phyloP scores from a whole-genome alignment of 208 protist genomes.

The Leishmania major region DNA sequence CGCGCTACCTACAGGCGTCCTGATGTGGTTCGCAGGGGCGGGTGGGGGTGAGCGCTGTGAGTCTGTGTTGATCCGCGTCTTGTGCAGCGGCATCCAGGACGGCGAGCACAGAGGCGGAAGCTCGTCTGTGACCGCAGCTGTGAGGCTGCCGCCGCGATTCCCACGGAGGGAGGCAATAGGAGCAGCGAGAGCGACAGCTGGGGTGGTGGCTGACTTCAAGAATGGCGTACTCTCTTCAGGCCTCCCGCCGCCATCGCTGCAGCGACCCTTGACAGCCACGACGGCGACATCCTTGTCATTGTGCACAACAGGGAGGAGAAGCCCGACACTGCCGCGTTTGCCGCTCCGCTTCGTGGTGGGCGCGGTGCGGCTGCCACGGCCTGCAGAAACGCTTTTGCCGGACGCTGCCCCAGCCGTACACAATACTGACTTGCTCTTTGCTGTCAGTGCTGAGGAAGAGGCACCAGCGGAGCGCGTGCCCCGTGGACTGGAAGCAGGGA shows the following conservation, averaged over 20 bases:
- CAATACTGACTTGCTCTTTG: background rate
- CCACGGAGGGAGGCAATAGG: background rate
- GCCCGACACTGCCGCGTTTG: background rate
- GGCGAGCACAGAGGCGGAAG: slow-evolving; percentile 1
- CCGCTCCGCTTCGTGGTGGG: background rate
- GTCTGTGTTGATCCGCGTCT: background rate
- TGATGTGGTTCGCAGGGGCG: background rate
- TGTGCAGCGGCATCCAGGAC: background rate
- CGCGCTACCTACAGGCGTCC: background rate
- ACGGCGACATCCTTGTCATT: background rate
- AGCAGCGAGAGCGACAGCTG: background rate
- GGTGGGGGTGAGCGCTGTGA: background rate
- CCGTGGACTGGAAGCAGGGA: background rate
- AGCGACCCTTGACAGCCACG: background rate
- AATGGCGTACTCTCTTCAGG: background rate
- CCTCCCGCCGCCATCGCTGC: background rate
- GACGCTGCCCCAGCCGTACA: background rate
- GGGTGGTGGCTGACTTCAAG: background rate
- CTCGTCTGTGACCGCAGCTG: background rate
- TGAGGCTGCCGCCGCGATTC: background rate
- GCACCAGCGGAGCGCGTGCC: background rate
- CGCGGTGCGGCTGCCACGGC: background rate
- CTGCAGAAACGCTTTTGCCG: background rate
- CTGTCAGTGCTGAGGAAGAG: background rate
- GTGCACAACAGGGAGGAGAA: background rate